Conservation (phyloP, 208 protist species). For the Trypanosoma lewisi region DNA sequence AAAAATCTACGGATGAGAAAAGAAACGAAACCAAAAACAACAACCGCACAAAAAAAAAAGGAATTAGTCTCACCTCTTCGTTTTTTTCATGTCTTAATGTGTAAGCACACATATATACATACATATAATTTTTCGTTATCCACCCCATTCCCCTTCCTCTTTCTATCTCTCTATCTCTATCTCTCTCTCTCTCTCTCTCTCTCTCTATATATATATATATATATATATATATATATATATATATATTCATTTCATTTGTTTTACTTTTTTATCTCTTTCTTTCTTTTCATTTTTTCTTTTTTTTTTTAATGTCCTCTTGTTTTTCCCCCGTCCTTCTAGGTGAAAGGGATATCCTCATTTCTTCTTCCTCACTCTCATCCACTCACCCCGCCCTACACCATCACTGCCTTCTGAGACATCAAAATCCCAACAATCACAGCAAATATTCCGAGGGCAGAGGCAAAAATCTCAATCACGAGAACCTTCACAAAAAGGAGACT, state of each 20-base stretch:
- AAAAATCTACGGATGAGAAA: too few species aligned
- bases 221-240: constrained; percentile 8
- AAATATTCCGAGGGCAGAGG: constrained; percentile 96
- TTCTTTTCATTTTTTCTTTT: not conserved
- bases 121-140: too few species aligned
- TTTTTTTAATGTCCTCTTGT: not conserved
- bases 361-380: not conserved
- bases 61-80: too few species aligned
- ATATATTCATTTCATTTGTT: not conserved
- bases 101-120: too few species aligned
- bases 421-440: constrained; percentile 98
- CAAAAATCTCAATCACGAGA: constrained; percentile 98
- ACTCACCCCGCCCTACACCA: constrained; percentile 38
- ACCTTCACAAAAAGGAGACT: constrained; percentile 96
- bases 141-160: too few species aligned
- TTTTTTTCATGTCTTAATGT: too few species aligned
- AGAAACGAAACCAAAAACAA: too few species aligned
- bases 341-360: not conserved
- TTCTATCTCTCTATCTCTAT: too few species aligned
- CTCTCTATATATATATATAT: not conserved
- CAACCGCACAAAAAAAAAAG: too few species aligned
- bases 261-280: not conserved
- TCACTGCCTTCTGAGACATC: constrained; percentile 86
- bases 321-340: not conserved
- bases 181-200: too few species aligned